Evolutionary conservation across 2,329 filamentous ascomycete species (phyloP), one percentile per base, ranked within the genome.

Genomic region (Cordyceps farinosa): DNA sequence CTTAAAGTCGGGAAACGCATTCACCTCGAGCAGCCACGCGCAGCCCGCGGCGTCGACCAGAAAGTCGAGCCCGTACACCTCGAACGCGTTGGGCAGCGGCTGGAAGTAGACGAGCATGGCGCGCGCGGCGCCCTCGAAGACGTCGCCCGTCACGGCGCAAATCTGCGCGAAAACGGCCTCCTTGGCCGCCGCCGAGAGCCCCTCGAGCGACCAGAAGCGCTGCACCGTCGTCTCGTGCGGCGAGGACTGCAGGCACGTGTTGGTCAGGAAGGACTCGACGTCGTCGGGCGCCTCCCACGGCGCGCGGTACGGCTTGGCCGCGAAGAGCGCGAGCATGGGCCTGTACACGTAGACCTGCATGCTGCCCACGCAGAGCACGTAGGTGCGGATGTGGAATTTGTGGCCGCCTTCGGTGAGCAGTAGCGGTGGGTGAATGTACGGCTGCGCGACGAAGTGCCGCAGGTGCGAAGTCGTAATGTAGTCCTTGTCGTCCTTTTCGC

Each of bases 381-480:
- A 99, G 1, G 90, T 91, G 51, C 95, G 84, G 71, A 99, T 91
- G 78, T 99, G 95, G 78, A 98, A 99, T 76, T 99, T 99, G 67
- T 82, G 80, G 36, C 83, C 83, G n/a, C 80, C 82, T 3, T 80
- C 81, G 17, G 94, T 79, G 13, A 97, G 83, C 4, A 77, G 69
- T 3, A 98, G 84, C 0, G 94, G 93, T 1, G 90, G 91, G 74
- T 96, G 86, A 70, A 99, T 94, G 76, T 99, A 99, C 1, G 92
- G 91, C 76, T 99, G 95, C 5, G 90, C 93, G 70, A 98, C 87
- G 78, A 99, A 99, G 78, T 99, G 94, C 64, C 95, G 90, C 56
- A 99, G 87, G 72, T 97, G 92, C 0, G 91, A 95, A 3, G 94
- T 91, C 62, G 91, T 89, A 67, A 97, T 90, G 69, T 81, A 78